These are phyloP conservation scores for Colletotrichum phormii DNA, from an alignment of 2,329 filamentous ascomycete species.

Conservation along the genomic window DNA sequence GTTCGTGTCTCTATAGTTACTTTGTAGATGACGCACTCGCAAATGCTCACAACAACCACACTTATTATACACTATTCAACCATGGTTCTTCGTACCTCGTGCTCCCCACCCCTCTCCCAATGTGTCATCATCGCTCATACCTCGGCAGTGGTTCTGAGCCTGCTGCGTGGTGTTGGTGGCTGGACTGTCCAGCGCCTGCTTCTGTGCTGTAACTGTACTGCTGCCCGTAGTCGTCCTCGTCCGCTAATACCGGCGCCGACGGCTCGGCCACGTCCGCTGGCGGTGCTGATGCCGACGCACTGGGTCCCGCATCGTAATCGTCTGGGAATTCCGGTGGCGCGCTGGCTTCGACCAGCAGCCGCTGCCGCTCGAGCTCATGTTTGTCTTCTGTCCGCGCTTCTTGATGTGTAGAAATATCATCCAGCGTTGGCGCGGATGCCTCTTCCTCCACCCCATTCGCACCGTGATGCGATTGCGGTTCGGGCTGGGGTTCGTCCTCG, in stretches of 20 bases:
- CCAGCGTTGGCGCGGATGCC: slow-evolving; percentile 59
- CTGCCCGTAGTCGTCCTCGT: slow-evolving; percentile 64
- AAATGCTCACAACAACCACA: slow-evolving; percentile 30
- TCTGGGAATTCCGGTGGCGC: slow-evolving; percentile 70
- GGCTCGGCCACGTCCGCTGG: slow-evolving; percentile 51
- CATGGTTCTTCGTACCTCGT: slow-evolving; percentile 19
- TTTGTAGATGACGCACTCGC: slow-evolving; percentile 28
- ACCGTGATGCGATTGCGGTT: slow-evolving; percentile 36
- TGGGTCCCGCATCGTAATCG: slow-evolving; percentile 56
- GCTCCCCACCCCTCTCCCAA: not conserved
- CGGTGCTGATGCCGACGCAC: slow-evolving; percentile 46
- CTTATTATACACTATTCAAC: slow-evolving; percentile 35
- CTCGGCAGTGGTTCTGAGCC: slow-evolving; percentile 47
- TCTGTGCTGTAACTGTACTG: slow-evolving; percentile 40
- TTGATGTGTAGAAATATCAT: slow-evolving; percentile 51
- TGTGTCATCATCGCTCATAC: slow-evolving; percentile 47
- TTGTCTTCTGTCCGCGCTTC: slow-evolving; percentile 75
- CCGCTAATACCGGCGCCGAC: slow-evolving; percentile 68
- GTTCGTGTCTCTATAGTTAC: slow-evolving; percentile 31
- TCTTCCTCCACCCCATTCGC: slow-evolving; percentile 43
- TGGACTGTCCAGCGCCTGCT: slow-evolving; percentile 18
- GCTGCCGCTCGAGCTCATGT: slow-evolving; percentile 77
- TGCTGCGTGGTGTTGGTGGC: slow-evolving; percentile 18
- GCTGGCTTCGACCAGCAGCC: slow-evolving; percentile 73
- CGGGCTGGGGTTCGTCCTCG: slow-evolving; percentile 50